Evolutionary conservation across 805 yeast genomes (phyloP).

Genomic region (Wickerhamomyces canadensis): DNA sequence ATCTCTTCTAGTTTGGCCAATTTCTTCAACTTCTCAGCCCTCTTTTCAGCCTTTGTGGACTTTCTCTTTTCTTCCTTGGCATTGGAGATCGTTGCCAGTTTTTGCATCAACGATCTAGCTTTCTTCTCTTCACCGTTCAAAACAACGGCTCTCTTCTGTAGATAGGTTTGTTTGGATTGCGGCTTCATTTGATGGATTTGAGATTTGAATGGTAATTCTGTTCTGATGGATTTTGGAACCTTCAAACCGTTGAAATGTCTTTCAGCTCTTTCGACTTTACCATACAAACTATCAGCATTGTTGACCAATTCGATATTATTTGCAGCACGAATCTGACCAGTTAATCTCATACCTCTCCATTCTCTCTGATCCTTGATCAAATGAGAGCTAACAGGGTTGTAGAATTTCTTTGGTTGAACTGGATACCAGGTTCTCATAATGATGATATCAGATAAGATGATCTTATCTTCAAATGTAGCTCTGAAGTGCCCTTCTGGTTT

Average conservation of each 20-base stretch:
- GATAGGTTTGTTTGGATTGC: constrained; percentile 73
- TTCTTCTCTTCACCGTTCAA: constrained; percentile 90
- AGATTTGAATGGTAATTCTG: constrained; percentile 83
- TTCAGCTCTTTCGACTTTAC: constrained; percentile 76
- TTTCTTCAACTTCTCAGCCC: constrained; percentile 68
- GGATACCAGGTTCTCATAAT: constrained; percentile 97
- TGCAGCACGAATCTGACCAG: constrained; percentile 89
- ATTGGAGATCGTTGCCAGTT: constrained; percentile 76
- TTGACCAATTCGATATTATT: constrained; percentile 58
- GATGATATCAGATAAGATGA: constrained; percentile 83
- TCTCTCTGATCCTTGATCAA: constrained; percentile 69
- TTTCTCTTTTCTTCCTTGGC: constrained; percentile 78
- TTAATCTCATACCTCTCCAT: constrained; percentile 96
- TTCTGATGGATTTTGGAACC: constrained; percentile 76
- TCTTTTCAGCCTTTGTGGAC: constrained; percentile 68
- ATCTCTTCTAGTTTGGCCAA: constrained; percentile 69
- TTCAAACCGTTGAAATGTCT: constrained; percentile 83
- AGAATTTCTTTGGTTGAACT: constrained; percentile 81
- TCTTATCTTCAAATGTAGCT: constrained; percentile 95
- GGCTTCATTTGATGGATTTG: constrained; percentile 88
- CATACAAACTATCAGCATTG: constrained; percentile 44
- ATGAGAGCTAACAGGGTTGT: constrained; percentile 93
- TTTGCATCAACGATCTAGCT: constrained; percentile 83
- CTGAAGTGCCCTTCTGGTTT: constrained; percentile 94
- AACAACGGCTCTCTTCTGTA: constrained; percentile 90